Base-by-base conservation (phyloP, 1,139 yeast species). In the Yamadazyma siamensis region DNA sequence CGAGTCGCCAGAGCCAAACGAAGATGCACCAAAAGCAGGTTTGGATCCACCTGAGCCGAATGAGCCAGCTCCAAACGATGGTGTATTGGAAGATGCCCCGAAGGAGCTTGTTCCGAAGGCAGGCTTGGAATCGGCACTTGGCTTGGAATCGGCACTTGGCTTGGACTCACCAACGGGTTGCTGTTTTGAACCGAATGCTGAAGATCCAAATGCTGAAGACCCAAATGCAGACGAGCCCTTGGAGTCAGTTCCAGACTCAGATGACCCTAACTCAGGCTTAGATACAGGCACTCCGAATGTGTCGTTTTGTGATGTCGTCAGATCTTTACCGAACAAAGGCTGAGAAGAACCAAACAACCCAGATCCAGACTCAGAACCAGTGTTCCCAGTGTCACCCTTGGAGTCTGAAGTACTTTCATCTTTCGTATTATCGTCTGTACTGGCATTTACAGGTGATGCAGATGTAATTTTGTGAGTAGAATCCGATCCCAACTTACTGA, bases 231-330 rank as follows among this genome's bases (percentile, higher is more conserved):
- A 26, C 13, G 14, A 9, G 17, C 19, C 13, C 5, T 12, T 24
- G 5, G 18, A 7, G 20, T 17, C n/a, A n/a, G n/a, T 17, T 17
- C 50, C 52, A 33, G 46, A 49, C 1, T 44, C 35, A 6, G 54
- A 26, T 15, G 36, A 28, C 5, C 38, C 38, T 20, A 32, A 32
- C 5, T 31, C 21, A 10, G 30, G 25, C 15, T 28, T 23, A n/a
- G 27, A 6, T 11, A 21, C 23, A 6, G 7, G 25, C 12, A 15
- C 13, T 12, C 27, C 21, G 14, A 20, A 23, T 7, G 20, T 17
- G 9, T 7, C 7, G 20, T 7, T 7, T 7, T 10, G 9, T 7
- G 10, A 17, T 7, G 9, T 10, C 10, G 10, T 7, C 10, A 7
- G 7, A 17, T 7, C 10, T 7, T 17, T 10, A 17, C 20, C 10